These are phyloP conservation scores for Teunomyces funiuensis DNA, from an alignment of 805 yeast genomes.

Conservation along the genomic window DNA sequence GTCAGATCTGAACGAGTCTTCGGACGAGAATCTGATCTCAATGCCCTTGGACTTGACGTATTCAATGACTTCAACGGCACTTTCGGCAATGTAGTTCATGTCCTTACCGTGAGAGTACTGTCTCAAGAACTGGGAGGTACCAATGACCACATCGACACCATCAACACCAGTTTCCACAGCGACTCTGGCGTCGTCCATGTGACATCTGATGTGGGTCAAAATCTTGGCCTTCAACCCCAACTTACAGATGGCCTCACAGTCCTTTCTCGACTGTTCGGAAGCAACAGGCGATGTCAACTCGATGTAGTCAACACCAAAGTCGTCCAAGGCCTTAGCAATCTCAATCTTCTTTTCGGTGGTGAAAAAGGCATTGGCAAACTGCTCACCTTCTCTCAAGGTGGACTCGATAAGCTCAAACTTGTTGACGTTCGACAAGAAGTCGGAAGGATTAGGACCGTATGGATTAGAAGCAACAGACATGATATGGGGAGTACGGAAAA, in stretches of 20 bases:
- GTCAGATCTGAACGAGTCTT: conserved; percentile 61
- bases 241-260: conserved; percentile 60
- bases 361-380: conserved; percentile 62
- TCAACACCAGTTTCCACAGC: conserved; percentile 65
- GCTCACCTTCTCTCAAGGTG: conserved; percentile 64
- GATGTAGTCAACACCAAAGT: conserved; percentile 60
- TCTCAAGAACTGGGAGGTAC: conserved; percentile 58
- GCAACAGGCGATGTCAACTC: conserved; percentile 63
- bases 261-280: conserved; percentile 55
- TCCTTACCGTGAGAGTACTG: conserved; percentile 60
- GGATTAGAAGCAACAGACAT: conserved; percentile 40
- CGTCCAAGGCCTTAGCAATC: conserved; percentile 60
- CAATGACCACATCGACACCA: conserved; percentile 62
- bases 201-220: conserved; percentile 60
- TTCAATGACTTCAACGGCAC: conserved; percentile 59
- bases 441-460: conserved; percentile 60
- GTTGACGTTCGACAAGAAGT: conserved; percentile 53
- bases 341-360: conserved; percentile 55
- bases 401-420: conserved; percentile 56
- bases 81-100: conserved; percentile 57
- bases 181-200: conserved; percentile 59
- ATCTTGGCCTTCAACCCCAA: conserved; percentile 58
- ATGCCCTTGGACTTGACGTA: conserved; percentile 60
- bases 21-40: conserved; percentile 58
- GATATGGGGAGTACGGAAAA: not conserved